Conservation (phyloP, 2,329 filamentous ascomycete genomes). For the Emydomyces testavorans region DNA sequence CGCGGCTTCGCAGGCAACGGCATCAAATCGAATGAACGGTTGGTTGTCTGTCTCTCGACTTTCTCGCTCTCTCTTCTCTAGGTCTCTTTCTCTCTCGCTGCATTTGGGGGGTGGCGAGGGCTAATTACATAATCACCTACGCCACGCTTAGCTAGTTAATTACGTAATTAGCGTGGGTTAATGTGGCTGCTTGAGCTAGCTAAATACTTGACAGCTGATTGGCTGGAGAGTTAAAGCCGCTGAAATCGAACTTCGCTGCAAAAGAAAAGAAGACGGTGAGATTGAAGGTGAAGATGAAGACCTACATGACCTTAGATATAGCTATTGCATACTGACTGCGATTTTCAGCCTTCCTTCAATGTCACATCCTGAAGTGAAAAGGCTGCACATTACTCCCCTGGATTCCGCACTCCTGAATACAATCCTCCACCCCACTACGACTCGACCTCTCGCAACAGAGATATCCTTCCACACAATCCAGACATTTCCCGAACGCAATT, state of each 20-base stretch:
- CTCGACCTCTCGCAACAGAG: slow-evolving; percentile 57
- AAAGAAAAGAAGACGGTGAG: too few species aligned
- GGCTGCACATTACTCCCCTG: slow-evolving; percentile 82
- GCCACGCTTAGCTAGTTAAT: background rate
- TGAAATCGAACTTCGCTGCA: too few species aligned
- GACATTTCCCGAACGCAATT: slow-evolving; percentile 80
- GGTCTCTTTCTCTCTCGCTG: background rate
- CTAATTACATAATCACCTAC: background rate
- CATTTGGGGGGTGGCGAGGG: slow-evolving; percentile 1
- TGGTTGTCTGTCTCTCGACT: background rate
- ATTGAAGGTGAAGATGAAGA: too few species aligned
- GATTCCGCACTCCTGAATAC: slow-evolving; percentile 60
- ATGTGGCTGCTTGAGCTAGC: too few species aligned
- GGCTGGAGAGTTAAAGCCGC: too few species aligned
- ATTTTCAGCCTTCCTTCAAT: slow-evolving; percentile 17
- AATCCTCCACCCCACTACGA: slow-evolving; percentile 57
- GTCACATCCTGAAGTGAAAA: slow-evolving; percentile 28
- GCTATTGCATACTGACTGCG: too few species aligned
- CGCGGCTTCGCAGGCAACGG: too few species aligned
- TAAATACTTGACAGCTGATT: too few species aligned
- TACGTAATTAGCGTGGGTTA: background rate
- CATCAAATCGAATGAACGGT: too few species aligned
- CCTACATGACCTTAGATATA: too few species aligned
- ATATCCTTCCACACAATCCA: slow-evolving; percentile 79
- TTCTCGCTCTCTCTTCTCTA: background rate